Evolutionary conservation across 495 filamentous ascomycete genomes (phyloP).

Genomic region (Neurospora sp.): DNA sequence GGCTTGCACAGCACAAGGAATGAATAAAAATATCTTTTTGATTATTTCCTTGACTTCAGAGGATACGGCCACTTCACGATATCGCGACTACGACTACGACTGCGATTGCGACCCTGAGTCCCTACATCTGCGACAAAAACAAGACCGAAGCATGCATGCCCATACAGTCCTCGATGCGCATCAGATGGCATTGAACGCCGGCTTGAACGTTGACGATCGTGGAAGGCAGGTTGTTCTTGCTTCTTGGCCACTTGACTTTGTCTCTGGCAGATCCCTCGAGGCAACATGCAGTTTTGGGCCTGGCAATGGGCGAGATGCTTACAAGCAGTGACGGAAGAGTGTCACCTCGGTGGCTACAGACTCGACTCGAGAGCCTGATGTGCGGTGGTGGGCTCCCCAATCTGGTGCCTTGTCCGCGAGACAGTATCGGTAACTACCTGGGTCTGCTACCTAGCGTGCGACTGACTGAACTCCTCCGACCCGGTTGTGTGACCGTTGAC

Average conservation of each 20-base stretch:
- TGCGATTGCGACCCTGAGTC: neutral
- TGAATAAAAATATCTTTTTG: constrained; percentile 25
- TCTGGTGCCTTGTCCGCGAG: constrained; percentile 7
- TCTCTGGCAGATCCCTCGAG: neutral
- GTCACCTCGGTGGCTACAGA: neutral
- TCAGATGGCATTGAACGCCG: neutral
- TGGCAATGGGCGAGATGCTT: neutral
- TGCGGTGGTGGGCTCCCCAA: constrained; percentile 3
- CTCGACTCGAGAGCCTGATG: neutral
- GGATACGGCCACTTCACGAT: constrained; percentile 7
- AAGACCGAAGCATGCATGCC: neutral
- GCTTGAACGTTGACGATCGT: neutral
- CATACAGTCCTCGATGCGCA: neutral
- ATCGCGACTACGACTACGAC: neutral
- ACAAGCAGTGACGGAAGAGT: constrained; percentile 4
- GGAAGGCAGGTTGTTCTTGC: neutral
- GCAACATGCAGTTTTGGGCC: neutral
- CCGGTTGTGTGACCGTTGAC: neutral
- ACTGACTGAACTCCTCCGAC: neutral
- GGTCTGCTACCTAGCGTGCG: neutral
- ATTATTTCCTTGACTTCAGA: neutral
- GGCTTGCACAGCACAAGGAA: constrained; percentile 15
- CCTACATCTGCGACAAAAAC: neutral
- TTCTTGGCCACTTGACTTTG: neutral
- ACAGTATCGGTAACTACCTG: constrained; percentile 1